phyloP scores from a whole-genome alignment of 2,329 filamentous ascomycete genomes.

The Emericellopsis atlantica region DNA sequence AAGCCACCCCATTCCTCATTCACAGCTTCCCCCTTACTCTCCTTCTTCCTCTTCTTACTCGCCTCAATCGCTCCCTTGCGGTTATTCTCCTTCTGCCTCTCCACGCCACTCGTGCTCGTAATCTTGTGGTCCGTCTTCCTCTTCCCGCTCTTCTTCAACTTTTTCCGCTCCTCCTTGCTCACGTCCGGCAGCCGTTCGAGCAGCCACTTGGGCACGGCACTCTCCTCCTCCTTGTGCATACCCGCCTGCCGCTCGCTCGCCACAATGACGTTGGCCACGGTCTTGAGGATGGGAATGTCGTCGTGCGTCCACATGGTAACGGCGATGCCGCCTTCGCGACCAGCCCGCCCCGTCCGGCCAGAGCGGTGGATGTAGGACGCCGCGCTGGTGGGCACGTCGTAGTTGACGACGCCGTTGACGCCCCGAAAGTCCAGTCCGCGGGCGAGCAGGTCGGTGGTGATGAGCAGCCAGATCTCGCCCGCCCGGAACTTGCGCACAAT shows the following conservation, averaged over 20 bases:
- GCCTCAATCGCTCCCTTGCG: constrained; percentile 47
- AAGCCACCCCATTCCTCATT: constrained; percentile 36
- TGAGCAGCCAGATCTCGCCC: constrained; percentile 90
- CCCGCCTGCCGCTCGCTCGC: constrained; percentile 63
- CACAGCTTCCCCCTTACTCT: constrained; percentile 11
- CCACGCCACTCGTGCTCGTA: constrained; percentile 70
- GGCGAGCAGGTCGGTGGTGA: constrained; percentile 87
- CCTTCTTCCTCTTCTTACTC: constrained; percentile 41
- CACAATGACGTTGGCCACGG: constrained; percentile 84
- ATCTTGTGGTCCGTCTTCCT: constrained; percentile 60
- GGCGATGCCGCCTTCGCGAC: constrained; percentile 74
- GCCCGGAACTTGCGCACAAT: constrained; percentile 86
- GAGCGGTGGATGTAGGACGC: constrained; percentile 90
- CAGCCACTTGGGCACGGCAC: constrained; percentile 70
- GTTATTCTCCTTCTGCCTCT: constrained; percentile 57
- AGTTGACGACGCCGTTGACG: constrained; percentile 93
- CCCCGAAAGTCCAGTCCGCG: constrained; percentile 91
- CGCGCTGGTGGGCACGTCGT: constrained; percentile 86
- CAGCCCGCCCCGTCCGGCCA: constrained; percentile 80
- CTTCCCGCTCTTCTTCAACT: constrained; percentile 70
- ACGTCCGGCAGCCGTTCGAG: constrained; percentile 76
- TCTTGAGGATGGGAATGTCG: constrained; percentile 79
- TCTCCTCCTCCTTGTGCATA: constrained; percentile 31
- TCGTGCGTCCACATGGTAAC: constrained; percentile 95
- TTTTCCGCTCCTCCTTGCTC: constrained; percentile 72